Evolutionary conservation across 1,139 yeast genomes (phyloP).

Genomic region (Geotrichum cucujoidarum): DNA sequence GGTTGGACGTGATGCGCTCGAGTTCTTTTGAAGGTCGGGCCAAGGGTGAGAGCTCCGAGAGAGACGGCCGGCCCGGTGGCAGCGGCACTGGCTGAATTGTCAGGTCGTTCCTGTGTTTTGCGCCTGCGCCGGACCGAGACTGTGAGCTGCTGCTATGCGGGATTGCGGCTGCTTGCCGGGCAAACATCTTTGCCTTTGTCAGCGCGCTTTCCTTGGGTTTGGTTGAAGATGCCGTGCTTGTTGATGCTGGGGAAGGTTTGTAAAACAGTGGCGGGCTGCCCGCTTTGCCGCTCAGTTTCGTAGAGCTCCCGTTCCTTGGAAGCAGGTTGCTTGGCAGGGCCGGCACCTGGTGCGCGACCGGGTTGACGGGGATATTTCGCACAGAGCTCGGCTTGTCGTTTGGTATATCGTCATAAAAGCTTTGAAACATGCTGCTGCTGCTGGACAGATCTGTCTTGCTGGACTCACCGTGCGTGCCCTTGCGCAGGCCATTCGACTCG

Average conservation of each 20-base stretch:
- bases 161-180: constrained; percentile 33
- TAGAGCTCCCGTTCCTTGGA: not conserved
- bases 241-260: constrained; percentile 16
- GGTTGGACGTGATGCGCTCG: constrained; percentile 40
- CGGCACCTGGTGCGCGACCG: constrained; percentile 9
- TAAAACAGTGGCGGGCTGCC: constrained; percentile 5
- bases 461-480: not conserved
- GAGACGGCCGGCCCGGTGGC: constrained; percentile 33
- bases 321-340: not conserved
- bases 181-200: constrained; percentile 37
- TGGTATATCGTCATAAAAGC: not conserved
- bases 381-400: constrained; percentile 2
- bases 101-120: constrained; percentile 32
- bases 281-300: constrained; percentile 6
- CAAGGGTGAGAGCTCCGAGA: constrained; percentile 40
- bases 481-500: constrained; percentile 27
- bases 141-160: constrained; percentile 21
- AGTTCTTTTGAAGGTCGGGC: constrained; percentile 43
- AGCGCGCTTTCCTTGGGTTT: constrained; percentile 32
- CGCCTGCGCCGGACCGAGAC: constrained; percentile 21
- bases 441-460: too few relatives aligned
- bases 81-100: constrained; percentile 33
- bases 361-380: constrained; percentile 5
- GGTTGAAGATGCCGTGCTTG: constrained; percentile 27
- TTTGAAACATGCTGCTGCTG: not conserved